phyloP scores from a whole-genome alignment of 345 rosid species.

The Turnera subulata region DNA sequence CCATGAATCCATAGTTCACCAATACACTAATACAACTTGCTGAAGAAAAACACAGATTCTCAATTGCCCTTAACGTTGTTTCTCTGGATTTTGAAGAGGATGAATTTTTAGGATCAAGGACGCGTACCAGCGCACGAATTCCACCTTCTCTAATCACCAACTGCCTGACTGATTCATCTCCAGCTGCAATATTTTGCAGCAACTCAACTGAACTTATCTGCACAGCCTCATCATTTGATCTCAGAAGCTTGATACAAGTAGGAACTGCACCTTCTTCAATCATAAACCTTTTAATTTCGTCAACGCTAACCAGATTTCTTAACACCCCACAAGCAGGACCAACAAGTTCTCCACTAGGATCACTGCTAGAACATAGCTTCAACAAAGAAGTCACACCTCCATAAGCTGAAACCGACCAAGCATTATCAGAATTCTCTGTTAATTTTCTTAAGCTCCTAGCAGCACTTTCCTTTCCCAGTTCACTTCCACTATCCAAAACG shows the following conservation, averaged over 20 bases:
- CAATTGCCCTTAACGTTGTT: conserved; percentile 57
- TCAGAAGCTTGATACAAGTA: conserved; percentile 55
- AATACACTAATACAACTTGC: conserved; percentile 33
- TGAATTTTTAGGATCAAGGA: conserved; percentile 49
- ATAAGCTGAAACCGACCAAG: conserved; percentile 93
- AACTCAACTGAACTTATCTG: conserved; percentile 71
- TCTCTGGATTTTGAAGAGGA: conserved; percentile 62
- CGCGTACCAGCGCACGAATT: conserved; percentile 43
- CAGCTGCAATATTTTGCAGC: conserved; percentile 52
- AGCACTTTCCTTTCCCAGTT: conserved; percentile 48
- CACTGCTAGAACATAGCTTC: conserved; percentile 49
- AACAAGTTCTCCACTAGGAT: conserved; percentile 42
- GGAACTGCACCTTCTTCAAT: conserved; percentile 68
- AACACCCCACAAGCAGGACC: conserved; percentile 62
- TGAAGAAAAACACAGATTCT: conserved; percentile 67
- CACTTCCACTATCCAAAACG: conserved; percentile 60
- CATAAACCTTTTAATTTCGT: conserved; percentile 82
- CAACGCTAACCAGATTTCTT: conserved; percentile 72
- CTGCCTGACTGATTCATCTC: conserved; percentile 57
- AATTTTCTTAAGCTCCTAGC: conserved; percentile 57
- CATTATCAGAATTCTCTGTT: conserved; percentile 80
- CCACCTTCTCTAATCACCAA: conserved; percentile 63
- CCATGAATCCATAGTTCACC: conserved; percentile 50
- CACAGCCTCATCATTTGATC: conserved; percentile 63
- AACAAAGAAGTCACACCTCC: conserved; percentile 87